These are phyloP conservation scores for Sporothrix globosa DNA, from an alignment of 2,329 filamentous ascomycete species.

Conservation along the genomic window DNA sequence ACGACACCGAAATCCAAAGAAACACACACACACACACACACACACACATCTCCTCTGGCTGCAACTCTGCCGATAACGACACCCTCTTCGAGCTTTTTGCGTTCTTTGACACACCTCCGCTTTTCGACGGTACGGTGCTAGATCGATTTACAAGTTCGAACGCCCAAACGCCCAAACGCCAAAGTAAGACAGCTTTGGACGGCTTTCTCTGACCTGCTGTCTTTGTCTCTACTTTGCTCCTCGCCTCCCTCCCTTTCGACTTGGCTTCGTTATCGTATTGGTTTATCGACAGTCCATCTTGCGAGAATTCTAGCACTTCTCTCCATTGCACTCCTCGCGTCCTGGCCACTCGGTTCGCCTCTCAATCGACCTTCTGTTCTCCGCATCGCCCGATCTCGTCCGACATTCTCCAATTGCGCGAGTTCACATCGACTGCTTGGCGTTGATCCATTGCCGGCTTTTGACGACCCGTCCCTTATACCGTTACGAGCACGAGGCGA, in stretches of 20 bases:
- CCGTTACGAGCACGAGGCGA: neutral
- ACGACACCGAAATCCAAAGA: conserved; percentile 5
- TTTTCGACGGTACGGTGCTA: conserved; percentile 2
- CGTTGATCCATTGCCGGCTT: neutral
- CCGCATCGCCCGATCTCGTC: neutral
- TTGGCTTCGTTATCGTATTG: neutral
- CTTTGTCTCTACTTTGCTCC: neutral
- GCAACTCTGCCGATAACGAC: neutral
- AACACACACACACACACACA: neutral
- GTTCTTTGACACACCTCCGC: conserved; percentile 3
- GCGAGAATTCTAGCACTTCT: neutral
- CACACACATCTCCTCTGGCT: neutral
- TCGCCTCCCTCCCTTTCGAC: conserved; percentile 4
- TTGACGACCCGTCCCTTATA: neutral
- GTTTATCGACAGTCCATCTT: neutral
- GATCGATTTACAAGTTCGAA: neutral
- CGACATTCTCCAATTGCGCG: conserved; percentile 11
- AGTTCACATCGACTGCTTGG: neutral
- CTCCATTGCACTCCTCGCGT: neutral
- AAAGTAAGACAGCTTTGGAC: neutral
- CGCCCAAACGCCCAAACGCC: neutral
- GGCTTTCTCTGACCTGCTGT: neutral
- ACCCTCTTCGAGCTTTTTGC: neutral
- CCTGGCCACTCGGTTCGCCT: too few species aligned
- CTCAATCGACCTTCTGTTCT: neutral